phyloP scores from a whole-genome alignment of 805 yeast genomes.

The Ogataea glucozyma region DNA sequence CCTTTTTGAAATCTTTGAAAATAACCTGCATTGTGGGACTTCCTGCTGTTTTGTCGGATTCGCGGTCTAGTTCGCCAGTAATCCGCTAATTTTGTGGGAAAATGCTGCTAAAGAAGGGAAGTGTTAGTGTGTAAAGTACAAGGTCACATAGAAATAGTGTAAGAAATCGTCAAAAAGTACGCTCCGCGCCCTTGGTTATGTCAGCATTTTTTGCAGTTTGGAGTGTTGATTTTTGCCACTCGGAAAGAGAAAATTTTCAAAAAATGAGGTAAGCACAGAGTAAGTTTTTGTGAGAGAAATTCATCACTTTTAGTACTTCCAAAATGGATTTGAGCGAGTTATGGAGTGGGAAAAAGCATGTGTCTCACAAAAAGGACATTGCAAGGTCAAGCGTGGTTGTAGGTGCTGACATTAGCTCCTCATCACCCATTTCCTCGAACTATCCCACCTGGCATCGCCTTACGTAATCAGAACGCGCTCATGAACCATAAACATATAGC shows the following conservation, averaged over 20 bases:
- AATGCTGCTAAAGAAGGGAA: neutral
- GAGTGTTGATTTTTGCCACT: slow-evolving; percentile 7
- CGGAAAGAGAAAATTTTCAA: neutral
- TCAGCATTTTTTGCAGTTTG: slow-evolving; percentile 4
- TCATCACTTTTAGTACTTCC: no score
- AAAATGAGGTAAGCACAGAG: slow-evolving; percentile 2
- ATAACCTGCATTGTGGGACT: slow-evolving; percentile 62
- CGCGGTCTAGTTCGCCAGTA: neutral
- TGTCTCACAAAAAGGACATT: no score
- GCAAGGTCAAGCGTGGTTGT: no score
- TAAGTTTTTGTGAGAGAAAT: no score
- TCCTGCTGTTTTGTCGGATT: neutral
- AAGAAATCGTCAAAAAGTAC: slow-evolving; percentile 5
- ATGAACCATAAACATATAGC: no score
- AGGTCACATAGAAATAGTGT: neutral
- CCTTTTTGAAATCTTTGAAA: slow-evolving; percentile 92
- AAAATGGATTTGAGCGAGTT: no score
- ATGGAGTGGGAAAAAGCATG: no score
- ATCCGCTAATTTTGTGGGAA: neutral
- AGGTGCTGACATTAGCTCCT: no score
- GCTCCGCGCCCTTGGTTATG: slow-evolving; percentile 8
- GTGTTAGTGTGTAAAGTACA: no score
- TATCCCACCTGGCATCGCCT: no score
- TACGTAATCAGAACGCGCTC: no score
- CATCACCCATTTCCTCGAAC: no score